Conservation (phyloP, 257 asterid genomes). For the Solanum pimpinellifolium region DNA sequence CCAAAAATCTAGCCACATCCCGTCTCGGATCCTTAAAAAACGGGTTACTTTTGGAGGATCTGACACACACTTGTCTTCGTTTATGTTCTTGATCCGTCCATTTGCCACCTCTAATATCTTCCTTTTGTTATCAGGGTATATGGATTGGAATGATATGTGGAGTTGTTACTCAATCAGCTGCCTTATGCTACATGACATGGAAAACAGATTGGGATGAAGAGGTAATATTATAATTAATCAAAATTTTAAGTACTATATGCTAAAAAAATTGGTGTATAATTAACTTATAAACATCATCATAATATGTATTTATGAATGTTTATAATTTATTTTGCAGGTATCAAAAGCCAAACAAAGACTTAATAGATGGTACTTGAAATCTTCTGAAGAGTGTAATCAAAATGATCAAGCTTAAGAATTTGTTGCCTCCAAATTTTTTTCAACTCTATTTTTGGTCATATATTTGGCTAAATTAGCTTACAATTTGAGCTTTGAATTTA, state of each 20-base stretch:
- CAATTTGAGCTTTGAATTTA: not conserved
- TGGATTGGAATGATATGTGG: conserved; percentile 86
- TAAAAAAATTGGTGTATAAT: not conserved
- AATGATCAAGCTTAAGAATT: conserved; percentile 21
- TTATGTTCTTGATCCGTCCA: not conserved
- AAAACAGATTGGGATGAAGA: conserved; percentile 73
- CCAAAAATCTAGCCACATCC: not conserved
- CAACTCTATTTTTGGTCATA: not conserved
- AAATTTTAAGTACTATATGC: not conserved
- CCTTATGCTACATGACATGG: conserved; percentile 63
- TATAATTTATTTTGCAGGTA: not conserved
- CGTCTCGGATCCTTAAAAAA: not conserved
- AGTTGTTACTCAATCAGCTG: conserved; percentile 41
- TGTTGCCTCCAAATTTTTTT: not conserved
- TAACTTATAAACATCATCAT: not conserved
- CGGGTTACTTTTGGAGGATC: not conserved
- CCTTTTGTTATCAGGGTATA: conserved; percentile 43
- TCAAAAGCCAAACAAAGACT: not conserved
- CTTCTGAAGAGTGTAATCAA: conserved; percentile 31
- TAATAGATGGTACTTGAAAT: conserved; percentile 33
- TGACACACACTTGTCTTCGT: not conserved
- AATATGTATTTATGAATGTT: not conserved
- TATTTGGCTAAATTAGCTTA: not conserved
- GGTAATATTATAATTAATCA: not conserved
- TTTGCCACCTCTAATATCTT: not conserved